phyloP scores from a whole-genome alignment of 495 filamentous ascomycete species.

The Staphylotrichum tortipilum region DNA sequence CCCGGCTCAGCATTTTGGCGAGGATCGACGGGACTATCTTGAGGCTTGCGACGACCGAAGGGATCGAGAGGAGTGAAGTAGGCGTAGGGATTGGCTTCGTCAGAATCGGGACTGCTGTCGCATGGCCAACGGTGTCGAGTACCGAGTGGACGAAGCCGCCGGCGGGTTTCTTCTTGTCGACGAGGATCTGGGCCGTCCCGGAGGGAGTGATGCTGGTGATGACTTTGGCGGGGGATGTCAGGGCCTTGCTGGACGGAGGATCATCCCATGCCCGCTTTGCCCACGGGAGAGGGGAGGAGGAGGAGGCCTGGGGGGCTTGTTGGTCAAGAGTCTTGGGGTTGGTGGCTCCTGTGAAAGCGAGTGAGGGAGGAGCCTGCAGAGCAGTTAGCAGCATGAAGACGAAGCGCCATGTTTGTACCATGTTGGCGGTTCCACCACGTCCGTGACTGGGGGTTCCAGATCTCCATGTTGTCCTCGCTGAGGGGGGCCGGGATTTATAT shows the following conservation, averaged over 20 bases:
- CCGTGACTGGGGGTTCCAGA: neutral
- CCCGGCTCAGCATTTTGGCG: constrained; percentile 16
- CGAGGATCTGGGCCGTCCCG: constrained; percentile 17
- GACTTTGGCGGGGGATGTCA: constrained; percentile 15
- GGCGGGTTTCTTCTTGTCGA: constrained; percentile 4
- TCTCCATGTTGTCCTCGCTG: neutral
- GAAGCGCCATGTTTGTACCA: constrained; percentile 1
- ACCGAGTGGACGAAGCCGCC: constrained; percentile 12
- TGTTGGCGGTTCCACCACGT: neutral
- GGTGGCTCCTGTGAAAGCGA: neutral
- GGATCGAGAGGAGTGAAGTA: constrained; percentile 12
- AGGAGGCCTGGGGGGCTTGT: too few species aligned
- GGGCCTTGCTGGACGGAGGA: neutral
- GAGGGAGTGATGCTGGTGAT: constrained; percentile 17
- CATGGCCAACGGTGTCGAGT: constrained; percentile 15
- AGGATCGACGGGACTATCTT: neutral
- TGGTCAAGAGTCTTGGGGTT: neutral
- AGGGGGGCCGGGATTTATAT: neutral
- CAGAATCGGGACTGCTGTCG: constrained; percentile 14
- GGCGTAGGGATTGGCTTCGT: constrained; percentile 14
- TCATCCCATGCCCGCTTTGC: neutral
- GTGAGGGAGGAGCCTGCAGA: neutral
- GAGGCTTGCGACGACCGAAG: neutral
- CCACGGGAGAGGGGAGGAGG: neutral
- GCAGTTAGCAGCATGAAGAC: constrained; percentile 2